Percentiles rank a stretch among this genome's conserved stretches.
phyloP scores from a whole-genome alignment of 1,139 yeast species.

The Sporopachydermia cereana region DNA sequence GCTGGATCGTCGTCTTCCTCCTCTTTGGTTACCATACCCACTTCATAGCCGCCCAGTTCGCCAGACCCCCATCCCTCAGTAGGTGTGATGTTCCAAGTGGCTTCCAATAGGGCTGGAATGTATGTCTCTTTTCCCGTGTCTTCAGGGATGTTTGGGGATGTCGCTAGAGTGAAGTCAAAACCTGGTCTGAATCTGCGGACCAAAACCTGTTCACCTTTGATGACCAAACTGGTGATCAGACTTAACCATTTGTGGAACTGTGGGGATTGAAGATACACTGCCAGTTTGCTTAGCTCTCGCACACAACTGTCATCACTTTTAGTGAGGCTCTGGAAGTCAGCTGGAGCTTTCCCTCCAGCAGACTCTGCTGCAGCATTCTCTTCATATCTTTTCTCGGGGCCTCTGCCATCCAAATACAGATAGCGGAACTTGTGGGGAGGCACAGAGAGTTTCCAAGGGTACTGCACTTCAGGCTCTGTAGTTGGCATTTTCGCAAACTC shows the following conservation, averaged over 20 bases:
- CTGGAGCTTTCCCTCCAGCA: conserved; percentile 32
- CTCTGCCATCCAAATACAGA: conserved; percentile 68
- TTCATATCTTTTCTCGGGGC: conserved; percentile 22
- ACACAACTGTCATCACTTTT: conserved; percentile 20
- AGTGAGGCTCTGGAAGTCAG: conserved; percentile 36
- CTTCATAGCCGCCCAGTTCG: conserved; percentile 87
- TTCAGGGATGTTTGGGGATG: conserved; percentile 42
- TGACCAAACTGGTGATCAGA: conserved; percentile 49
- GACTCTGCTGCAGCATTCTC: conserved; percentile 19
- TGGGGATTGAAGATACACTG: conserved; percentile 44
- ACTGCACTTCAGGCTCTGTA: conserved; percentile 42
- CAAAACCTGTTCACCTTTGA: conserved; percentile 55
- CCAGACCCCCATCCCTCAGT: conserved; percentile 78
- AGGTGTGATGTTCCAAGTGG: conserved; percentile 71
- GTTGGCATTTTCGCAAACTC: conserved; percentile 47
- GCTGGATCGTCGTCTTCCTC: conserved; percentile 39
- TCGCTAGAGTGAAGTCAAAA: conserved; percentile 84
- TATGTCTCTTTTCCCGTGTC: conserved; percentile 23
- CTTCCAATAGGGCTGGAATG: conserved; percentile 44
- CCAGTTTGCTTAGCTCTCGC: conserved; percentile 38
- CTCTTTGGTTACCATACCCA: conserved; percentile 62
- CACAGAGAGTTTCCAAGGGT: conserved; percentile 84
- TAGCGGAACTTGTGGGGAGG: conserved; percentile 93
- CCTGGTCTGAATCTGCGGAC: conserved; percentile 92
- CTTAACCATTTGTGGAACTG: conserved; percentile 64